Conservation (phyloP, 2,329 filamentous ascomycete genomes). For the Phyllosticta capitalensis region DNA sequence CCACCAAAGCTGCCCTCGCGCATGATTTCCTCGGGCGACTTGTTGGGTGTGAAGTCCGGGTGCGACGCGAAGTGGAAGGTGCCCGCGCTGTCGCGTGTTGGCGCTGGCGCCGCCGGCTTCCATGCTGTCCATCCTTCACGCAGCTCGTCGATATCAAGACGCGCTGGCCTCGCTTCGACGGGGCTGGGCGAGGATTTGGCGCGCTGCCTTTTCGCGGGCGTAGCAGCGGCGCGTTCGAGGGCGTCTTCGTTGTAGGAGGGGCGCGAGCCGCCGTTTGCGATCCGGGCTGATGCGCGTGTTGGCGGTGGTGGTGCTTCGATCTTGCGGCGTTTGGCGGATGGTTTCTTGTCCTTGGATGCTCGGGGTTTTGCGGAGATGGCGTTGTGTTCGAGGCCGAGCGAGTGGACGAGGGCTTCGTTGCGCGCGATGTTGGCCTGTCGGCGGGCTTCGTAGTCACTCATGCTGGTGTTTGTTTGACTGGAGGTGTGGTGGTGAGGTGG, state of each 20-base stretch:
- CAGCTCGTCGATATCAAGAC: slow-evolving; percentile 21
- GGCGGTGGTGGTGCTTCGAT: slow-evolving; percentile 18
- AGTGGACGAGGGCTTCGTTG: slow-evolving; percentile 39
- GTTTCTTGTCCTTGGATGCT: slow-evolving; percentile 37
- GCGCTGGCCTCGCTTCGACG: slow-evolving; percentile 4
- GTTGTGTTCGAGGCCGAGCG: slow-evolving; percentile 34
- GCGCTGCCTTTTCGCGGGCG: neutral
- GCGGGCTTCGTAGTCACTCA: slow-evolving; percentile 38
- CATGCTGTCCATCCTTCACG: slow-evolving; percentile 36
- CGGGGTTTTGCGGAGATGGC: slow-evolving; percentile 12
- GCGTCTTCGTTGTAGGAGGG: neutral
- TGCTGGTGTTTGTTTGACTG: slow-evolving; percentile 10
- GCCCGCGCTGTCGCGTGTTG: slow-evolving; percentile 33
- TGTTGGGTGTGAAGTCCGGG: slow-evolving; percentile 42
- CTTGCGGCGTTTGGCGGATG: slow-evolving; percentile 35
- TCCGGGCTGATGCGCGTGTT: slow-evolving; percentile 39
- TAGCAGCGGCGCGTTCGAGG: neutral
- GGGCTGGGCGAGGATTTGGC: neutral
- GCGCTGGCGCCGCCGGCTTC: slow-evolving; percentile 30
- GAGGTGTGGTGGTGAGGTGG: neutral
- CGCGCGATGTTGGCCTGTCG: slow-evolving; percentile 40
- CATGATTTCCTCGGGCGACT: slow-evolving; percentile 43
- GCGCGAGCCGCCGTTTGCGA: slow-evolving; percentile 32
- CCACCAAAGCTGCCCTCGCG: slow-evolving; percentile 46
- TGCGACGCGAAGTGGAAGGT: slow-evolving; percentile 39